Evolutionary conservation across 2,329 filamentous ascomycete species (phyloP), one percentile per base, ranked within the genome.

Genomic region (Epichloe gansuensis): DNA sequence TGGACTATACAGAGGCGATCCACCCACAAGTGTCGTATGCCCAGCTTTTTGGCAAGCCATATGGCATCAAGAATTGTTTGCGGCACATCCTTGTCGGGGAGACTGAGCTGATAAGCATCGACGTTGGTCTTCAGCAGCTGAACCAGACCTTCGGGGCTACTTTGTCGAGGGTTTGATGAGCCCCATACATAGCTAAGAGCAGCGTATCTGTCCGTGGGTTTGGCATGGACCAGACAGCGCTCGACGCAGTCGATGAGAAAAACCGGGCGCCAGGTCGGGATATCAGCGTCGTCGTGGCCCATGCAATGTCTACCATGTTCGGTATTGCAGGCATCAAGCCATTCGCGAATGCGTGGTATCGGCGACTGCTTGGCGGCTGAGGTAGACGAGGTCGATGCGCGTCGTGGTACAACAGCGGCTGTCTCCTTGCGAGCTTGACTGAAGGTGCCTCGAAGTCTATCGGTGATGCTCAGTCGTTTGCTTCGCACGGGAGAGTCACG

Each of bases 101-200:
- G 56, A 4, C 55, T 60, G 28, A 64, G 60, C 55, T 69, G 65
- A 35, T 67, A 67, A 35, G 62, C 63, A 21, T 67, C 66, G 17
- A 72, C 41, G 35, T 71, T 74, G 48, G 63, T 60, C 47, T 62
- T 63, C 37, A 69, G 56, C 28, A 72, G 63, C 56, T 68, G 66
- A 25, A 60, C 58, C 5, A 59, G 59, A 9, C 58, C 57, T 4
- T 65, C 61, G 4, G 63, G 57, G 12, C 59, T 55, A 13, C 59
- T 60, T 28, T 57, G 60, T n/a, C 63, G 64, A 31, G 53, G 57
- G n/a, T 50, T 46, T 4, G 59, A 58, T 3, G 62, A 57, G 7
- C 68, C 69, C 63, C 69, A 72, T 37, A 74, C 71, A 56, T 75
- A 75, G 61, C 72, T 74, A 25, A 75, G 63, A n/a, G 72, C 69